phyloP scores from a whole-genome alignment of 169 alveolate species.

The Plasmodium vinckei region DNA sequence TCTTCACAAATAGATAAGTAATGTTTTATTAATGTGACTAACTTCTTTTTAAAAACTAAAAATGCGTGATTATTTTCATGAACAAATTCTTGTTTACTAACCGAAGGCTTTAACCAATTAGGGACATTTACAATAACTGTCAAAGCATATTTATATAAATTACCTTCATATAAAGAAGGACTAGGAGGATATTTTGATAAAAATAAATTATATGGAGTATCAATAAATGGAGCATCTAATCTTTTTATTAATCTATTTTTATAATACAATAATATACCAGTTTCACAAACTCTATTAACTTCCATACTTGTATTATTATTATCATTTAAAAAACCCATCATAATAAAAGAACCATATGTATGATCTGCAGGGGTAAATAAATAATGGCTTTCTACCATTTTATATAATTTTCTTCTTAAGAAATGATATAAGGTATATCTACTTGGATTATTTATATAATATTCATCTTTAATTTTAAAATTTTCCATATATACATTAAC shows the following conservation, averaged over 20 bases:
- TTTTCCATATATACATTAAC: conserved; percentile 69
- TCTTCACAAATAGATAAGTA: conserved; percentile 83
- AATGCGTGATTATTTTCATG: conserved; percentile 90
- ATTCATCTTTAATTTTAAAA: conserved; percentile 70
- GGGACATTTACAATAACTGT: conserved; percentile 92
- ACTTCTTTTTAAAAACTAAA: conserved; percentile 86
- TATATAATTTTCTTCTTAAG: conserved; percentile 77
- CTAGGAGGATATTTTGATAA: conserved; percentile 81
- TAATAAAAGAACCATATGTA: conserved; percentile 86
- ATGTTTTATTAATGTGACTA: conserved; percentile 80
- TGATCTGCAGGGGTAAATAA: conserved; percentile 90
- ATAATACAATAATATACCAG: conserved; percentile 91
- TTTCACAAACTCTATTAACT: conserved; percentile 86
- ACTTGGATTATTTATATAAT: conserved; percentile 59
- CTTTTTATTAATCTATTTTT: conserved; percentile 89
- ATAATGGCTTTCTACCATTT: conserved; percentile 86
- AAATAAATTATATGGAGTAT: conserved; percentile 82
- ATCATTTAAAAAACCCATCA: conserved; percentile 90
- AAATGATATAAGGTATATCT: conserved; percentile 79
- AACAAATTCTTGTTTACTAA: conserved; percentile 91
- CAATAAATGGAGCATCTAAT: conserved; percentile 91
- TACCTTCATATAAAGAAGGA: conserved; percentile 76
- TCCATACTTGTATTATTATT: conserved; percentile 74
- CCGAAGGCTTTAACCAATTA: conserved; percentile 91
- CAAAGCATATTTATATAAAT: conserved; percentile 85